phyloP scores from a whole-genome alignment of 2,329 filamentous ascomycete genomes.

The Colletotrichum sublineola region DNA sequence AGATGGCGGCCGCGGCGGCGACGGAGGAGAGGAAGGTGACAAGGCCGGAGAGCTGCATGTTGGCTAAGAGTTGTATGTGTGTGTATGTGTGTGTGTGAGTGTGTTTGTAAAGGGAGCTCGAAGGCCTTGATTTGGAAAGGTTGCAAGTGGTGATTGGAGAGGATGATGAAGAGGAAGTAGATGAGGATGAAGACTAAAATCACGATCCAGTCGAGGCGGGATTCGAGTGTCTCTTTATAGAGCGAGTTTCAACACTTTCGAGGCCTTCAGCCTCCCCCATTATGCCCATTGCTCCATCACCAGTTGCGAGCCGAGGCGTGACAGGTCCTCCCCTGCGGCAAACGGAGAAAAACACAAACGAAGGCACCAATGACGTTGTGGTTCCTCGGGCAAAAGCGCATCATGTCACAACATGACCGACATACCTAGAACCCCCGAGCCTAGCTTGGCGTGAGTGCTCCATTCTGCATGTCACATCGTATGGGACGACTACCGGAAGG shows the following conservation, averaged over 20 bases:
- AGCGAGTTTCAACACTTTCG: slow-evolving; percentile 6
- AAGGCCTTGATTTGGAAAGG: background rate
- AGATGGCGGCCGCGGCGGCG: slow-evolving; percentile 52
- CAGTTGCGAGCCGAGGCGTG: slow-evolving; percentile 21
- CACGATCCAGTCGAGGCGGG: slow-evolving; percentile 1
- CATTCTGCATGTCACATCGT: slow-evolving; percentile 37
- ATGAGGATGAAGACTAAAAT: slow-evolving; percentile 16
- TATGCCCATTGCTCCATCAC: slow-evolving; percentile 26
- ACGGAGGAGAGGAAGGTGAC: slow-evolving; percentile 55
- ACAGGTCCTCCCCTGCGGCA: slow-evolving; percentile 11
- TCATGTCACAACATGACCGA: slow-evolving; percentile 35
- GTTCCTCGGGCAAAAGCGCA: slow-evolving; percentile 59
- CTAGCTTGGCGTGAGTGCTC: slow-evolving; percentile 27
- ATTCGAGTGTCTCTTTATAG: slow-evolving; percentile 27
- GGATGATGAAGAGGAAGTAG: slow-evolving; percentile 25
- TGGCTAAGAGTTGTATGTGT: slow-evolving; percentile 48
- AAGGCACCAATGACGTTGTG: slow-evolving; percentile 71
- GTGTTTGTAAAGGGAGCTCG: slow-evolving; percentile 1
- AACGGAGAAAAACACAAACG: background rate
- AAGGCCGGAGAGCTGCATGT: slow-evolving; percentile 60
- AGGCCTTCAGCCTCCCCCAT: slow-evolving; percentile 19
- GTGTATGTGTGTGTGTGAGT: slow-evolving; percentile 51
- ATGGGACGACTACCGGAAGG: slow-evolving; percentile 30
- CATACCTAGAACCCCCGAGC: slow-evolving; percentile 21
- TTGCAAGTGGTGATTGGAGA: slow-evolving; percentile 15